A percentile compares a stretch with the other conserved stretches of the same genome.
Evolutionary conservation across 495 filamentous ascomycete species (phyloP).

Genomic region (Trichoderma asperelloides): DNA sequence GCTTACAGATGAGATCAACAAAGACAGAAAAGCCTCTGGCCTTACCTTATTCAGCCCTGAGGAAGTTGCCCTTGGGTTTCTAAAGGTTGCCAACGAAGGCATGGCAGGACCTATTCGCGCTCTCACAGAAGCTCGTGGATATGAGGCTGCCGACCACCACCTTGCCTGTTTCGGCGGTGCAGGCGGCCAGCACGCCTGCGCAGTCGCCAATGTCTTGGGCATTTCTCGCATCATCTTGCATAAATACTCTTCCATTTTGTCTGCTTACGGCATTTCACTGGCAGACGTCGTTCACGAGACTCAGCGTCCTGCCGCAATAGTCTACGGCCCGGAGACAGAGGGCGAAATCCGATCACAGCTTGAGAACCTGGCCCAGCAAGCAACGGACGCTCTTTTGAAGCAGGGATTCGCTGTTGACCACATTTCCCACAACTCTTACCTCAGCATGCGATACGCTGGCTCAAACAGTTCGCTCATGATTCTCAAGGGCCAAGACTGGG

Average conservation of each 20-base stretch:
- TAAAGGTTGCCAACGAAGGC: slow-evolving; percentile 88
- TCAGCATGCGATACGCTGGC: slow-evolving; percentile 82
- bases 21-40: slow-evolving; percentile 31
- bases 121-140: slow-evolving; percentile 84
- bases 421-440: slow-evolving; percentile 76
- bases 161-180: slow-evolving; percentile 90
- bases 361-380: slow-evolving; percentile 57
- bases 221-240: slow-evolving; percentile 87
- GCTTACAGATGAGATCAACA: slow-evolving; percentile 68
- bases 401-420: slow-evolving; percentile 66
- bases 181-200: slow-evolving; percentile 89
- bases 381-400: slow-evolving; percentile 49
- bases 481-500: slow-evolving; percentile 61
- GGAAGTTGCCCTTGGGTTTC: slow-evolving; percentile 82
- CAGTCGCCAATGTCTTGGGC: slow-evolving; percentile 80
- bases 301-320: slow-evolving; percentile 77
- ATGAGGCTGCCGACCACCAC: slow-evolving; percentile 81
- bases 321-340: slow-evolving; percentile 52
- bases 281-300: slow-evolving; percentile 90
- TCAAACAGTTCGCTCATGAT: slow-evolving; percentile 89
- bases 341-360: slow-evolving; percentile 46
- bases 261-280: slow-evolving; percentile 91
- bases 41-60: slow-evolving; percentile 67
- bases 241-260: slow-evolving; percentile 86
- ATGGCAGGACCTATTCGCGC: slow-evolving; percentile 91